phyloP scores from a whole-genome alignment of 108 stramenopile species.

The Nitzschia sp. region DNA sequence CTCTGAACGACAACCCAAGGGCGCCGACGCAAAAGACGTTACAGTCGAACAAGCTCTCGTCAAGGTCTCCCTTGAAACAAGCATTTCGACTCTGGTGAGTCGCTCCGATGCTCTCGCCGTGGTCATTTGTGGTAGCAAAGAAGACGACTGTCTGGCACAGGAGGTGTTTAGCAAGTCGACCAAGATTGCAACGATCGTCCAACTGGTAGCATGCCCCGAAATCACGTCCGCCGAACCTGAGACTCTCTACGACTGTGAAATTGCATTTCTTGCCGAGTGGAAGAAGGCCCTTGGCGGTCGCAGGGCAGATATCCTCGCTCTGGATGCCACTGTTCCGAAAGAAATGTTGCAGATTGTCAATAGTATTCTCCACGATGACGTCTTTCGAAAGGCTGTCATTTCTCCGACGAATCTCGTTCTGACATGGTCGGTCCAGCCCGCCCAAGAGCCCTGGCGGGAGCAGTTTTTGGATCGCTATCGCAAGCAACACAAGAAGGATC shows the following conservation, averaged over 20 bases:
- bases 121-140: constrained; percentile 7
- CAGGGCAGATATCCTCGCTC: neutral
- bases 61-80: neutral
- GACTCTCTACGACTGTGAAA: constrained; percentile 14
- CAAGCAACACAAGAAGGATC: constrained; percentile 21
- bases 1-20: neutral
- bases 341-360: constrained; percentile 26
- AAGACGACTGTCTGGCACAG: neutral
- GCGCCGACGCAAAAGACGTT: neutral
- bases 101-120: neutral
- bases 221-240: neutral
- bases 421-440: constrained; percentile 5
- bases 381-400: constrained; percentile 1
- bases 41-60: neutral
- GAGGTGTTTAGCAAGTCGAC: neutral
- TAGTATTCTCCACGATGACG: constrained; percentile 19
- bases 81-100: neutral
- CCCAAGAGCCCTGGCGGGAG: constrained; percentile 2
- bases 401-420: neutral
- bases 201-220: neutral
- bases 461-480: constrained; percentile 31
- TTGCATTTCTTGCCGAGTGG: neutral
- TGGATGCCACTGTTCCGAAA: constrained; percentile 15
- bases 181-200: neutral
- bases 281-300: neutral